Base-by-base conservation (phyloP, 345 rosid species). In the Acer campestre region DNA sequence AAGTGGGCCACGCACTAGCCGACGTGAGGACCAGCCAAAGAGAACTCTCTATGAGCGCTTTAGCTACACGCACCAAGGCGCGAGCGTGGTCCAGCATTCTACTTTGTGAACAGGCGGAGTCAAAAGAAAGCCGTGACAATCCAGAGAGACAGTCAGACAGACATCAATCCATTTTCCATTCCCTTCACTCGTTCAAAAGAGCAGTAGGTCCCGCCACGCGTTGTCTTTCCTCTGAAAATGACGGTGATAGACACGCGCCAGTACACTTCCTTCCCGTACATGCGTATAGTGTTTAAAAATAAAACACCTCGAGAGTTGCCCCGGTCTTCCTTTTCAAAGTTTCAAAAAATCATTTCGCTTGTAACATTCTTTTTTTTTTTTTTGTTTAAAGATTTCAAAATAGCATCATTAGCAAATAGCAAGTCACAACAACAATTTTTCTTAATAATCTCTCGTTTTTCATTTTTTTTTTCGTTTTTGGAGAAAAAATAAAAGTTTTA, bases 341-440 rank as follows among this genome's bases (percentile, higher is more conserved):
- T 75, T 62, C 61, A 74, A 74, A 74, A 74, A 46, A 74, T 62
- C 68, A 74, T 62, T 62, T 62, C 29, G 10, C 46, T 17, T 40
- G 40, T 64, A 31, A 31, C 35, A 31, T 44, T 42, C 10, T 42
- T 2, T 29, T 29, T 3, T 40, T 40, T 44, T 73, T 40, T 61
- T 16, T 56, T 31, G 53, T 59, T 72, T 59, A 72, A 72, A 58
- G 65, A 59, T 44, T n/a, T 16, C 22, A 18, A 74, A 46, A 27
- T 23, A 63, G 44, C 12, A 44, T 42, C 29, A 42, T 2, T 44
- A 68, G 11, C 31, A 5, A 6, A 4, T 44, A 68, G 11, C 31
- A 5, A 12, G 38, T 18, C 0, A 22, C 55, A 16, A 16, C 58
- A 13, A 44, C 71, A 20, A 18, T 16, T 42, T 67, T 55, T 20